These are phyloP conservation scores for Babesia ovis DNA, from an alignment of 169 alveolate species.

Conservation along the genomic window DNA sequence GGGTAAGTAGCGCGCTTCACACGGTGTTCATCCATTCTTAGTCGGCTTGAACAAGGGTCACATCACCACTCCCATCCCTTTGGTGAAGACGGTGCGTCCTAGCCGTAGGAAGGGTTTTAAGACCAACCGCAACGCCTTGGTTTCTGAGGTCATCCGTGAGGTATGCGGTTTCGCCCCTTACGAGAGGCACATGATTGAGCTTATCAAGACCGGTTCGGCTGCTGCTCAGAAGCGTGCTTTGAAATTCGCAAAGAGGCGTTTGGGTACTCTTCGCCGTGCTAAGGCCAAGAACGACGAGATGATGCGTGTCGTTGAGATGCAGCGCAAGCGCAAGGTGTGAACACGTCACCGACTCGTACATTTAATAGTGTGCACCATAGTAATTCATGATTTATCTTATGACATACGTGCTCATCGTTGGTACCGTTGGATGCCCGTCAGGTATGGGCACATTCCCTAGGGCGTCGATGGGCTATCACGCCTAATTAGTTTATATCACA, in stretches of 20 bases:
- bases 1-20: constrained; percentile 35
- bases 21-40: not conserved
- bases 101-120: constrained; percentile 86
- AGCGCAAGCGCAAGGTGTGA: constrained; percentile 77
- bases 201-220: constrained; percentile 96
- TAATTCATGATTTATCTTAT: not conserved
- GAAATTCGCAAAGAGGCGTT: constrained; percentile 96
- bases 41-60: constrained; percentile 85
- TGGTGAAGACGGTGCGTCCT: constrained; percentile 78
- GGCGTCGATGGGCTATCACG: not conserved
- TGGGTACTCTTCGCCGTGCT: constrained; percentile 99
- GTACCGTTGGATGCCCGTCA: no score
- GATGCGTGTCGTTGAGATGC: constrained; percentile 85
- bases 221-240: constrained; percentile 96
- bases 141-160: constrained; percentile 93
- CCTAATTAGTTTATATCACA: not conserved
- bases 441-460: not conserved
- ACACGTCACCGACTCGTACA: constrained; percentile 5
- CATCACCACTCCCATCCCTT: constrained; percentile 77
- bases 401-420: no score
- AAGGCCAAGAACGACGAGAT: constrained; percentile 94
- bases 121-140: constrained; percentile 88
- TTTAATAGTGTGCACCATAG: constrained; percentile 7
- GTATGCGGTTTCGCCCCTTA: constrained; percentile 98
- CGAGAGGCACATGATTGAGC: constrained; percentile 97